Evolutionary conservation across 1,284 basidiomycete genomes (phyloP).

Genomic region (Cutaneotrichosporon spelunceum): DNA sequence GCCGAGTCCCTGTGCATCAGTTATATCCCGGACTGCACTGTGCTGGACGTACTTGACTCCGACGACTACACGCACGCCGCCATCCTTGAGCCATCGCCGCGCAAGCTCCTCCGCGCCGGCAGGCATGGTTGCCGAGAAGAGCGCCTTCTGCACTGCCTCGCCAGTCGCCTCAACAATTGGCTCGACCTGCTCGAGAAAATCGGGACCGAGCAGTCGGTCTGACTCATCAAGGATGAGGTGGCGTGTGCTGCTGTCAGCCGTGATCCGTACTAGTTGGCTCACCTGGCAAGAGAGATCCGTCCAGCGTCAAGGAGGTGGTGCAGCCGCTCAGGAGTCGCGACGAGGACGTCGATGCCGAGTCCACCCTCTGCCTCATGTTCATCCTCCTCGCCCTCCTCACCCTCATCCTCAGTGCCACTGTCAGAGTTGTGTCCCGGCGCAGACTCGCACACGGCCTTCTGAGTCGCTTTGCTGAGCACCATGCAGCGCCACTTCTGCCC

Average conservation of each 20-base stretch:
- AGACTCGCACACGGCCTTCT: slow-evolving; percentile 48
- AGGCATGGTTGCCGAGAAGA: slow-evolving; percentile 93
- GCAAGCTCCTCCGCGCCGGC: slow-evolving; percentile 82
- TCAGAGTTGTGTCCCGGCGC: slow-evolving; percentile 32
- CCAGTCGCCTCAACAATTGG: slow-evolving; percentile 78
- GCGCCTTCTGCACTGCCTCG: slow-evolving; percentile 72
- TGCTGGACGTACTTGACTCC: slow-evolving; percentile 71
- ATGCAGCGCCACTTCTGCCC: slow-evolving; percentile 80
- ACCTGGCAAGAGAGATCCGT: slow-evolving; percentile 69
- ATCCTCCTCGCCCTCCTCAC: slow-evolving; percentile 16
- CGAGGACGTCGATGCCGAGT: slow-evolving; percentile 47
- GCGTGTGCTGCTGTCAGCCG: slow-evolving; percentile 59
- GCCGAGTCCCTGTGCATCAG: slow-evolving; percentile 65
- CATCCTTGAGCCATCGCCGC: slow-evolving; percentile 71
- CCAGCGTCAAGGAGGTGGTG: slow-evolving; percentile 63
- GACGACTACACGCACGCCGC: slow-evolving; percentile 83
- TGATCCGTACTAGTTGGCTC: slow-evolving; percentile 36
- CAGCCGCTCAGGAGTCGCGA: slow-evolving; percentile 51
- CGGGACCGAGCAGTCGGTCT: slow-evolving; percentile 81
- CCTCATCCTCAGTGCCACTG: slow-evolving; percentile 22
- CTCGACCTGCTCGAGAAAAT: slow-evolving; percentile 84
- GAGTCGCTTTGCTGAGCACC: slow-evolving; percentile 76
- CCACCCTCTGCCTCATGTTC: slow-evolving; percentile 13
- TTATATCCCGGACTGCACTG: neutral
- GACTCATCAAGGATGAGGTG: slow-evolving; percentile 87